Evolutionary conservation across 2,329 filamentous ascomycete species (phyloP).

Genomic region (Cyphellophora europaea): DNA sequence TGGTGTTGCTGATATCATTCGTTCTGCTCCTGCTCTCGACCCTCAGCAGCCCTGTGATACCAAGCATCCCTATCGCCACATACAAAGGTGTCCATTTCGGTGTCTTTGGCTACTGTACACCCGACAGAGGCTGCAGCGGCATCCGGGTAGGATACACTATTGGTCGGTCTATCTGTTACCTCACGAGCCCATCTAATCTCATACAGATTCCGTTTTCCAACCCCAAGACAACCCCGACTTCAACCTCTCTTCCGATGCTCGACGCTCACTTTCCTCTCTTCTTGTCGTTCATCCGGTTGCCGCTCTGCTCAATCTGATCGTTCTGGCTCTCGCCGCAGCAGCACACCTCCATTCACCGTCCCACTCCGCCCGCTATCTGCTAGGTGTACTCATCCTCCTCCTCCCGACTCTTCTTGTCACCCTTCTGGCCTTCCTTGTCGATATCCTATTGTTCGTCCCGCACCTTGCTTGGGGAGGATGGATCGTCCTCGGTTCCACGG

Average conservation of each 20-base stretch:
- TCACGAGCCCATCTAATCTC: constrained; percentile 8
- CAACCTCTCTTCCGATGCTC: constrained; percentile 54
- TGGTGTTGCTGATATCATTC: constrained; percentile 80
- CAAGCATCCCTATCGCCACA: constrained; percentile 70
- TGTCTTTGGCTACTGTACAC: constrained; percentile 80
- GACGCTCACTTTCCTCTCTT: constrained; percentile 69
- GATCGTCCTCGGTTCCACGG: constrained; percentile 80
- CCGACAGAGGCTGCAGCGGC: constrained; percentile 50
- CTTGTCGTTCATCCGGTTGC: constrained; percentile 90
- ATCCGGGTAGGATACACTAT: constrained; percentile 80
- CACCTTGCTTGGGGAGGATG: constrained; percentile 92
- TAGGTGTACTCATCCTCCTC: constrained; percentile 75
- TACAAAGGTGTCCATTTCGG: constrained; percentile 74
- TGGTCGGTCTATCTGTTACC: constrained; percentile 46
- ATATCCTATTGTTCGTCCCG: constrained; percentile 88
- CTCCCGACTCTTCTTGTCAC: constrained; percentile 77
- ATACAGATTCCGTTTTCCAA: constrained; percentile 38
- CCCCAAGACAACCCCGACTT: constrained; percentile 42
- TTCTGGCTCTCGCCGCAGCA: constrained; percentile 67
- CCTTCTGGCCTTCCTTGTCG: constrained; percentile 80
- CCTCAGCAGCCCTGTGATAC: constrained; percentile 84
- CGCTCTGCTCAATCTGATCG: constrained; percentile 73
- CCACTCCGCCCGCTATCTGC: constrained; percentile 81
- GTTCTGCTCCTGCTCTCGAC: constrained; percentile 75
- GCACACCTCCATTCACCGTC: constrained; percentile 82